Base-by-base conservation (phyloP, 2,329 filamentous ascomycete genomes). In the Camptophora hylomeconis region DNA sequence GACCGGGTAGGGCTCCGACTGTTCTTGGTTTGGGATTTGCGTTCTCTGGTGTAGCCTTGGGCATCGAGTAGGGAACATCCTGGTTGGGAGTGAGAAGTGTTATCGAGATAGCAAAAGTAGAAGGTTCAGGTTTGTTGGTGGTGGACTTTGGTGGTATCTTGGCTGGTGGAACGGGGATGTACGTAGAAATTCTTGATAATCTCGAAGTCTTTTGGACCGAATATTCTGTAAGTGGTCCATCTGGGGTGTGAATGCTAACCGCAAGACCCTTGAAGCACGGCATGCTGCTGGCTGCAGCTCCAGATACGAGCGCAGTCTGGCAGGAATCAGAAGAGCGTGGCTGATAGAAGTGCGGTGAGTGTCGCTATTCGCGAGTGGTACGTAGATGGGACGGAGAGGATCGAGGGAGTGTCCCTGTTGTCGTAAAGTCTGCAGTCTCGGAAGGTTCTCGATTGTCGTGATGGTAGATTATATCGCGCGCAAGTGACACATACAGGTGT, bases 221-320 rank as follows among this genome's bases (percentile, higher is more conserved):
- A 61, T 92, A 78, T 60, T 98, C 89, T 38, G 84, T 68, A 42
- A 98, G 73, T 42, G 89, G 86, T 24, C 73, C 73, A 44, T 71
- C 66, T 45, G 83, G 70, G 24, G 72, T 75, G 62, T 98, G 89
- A 56, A 95, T 92, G 69, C 82, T 92, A 54, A 95, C 87, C 48
- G 89, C 87, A 61, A 98, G 84, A 60, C 89, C 89, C 67, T 95
- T 92, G 66, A 95, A 98, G 73, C 86, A 95, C 64, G 89, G 89
- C 89, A 80, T 80, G 10, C 10, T 21, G 29, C 14, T 4, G 19
- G 17, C n/a, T 17, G 23, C 29, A 26, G 23, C 29, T 29, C 12
- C 11, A 14, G 13, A n/a, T n/a, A n/a, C n/a, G n/a, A n/a, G n/a
- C n/a, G n/a, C n/a, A n/a, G n/a, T n/a, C n/a, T n/a, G n/a, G n/a